Conservation (phyloP, 768 basidiomycete genomes). For the Auricularia cornea region DNA sequence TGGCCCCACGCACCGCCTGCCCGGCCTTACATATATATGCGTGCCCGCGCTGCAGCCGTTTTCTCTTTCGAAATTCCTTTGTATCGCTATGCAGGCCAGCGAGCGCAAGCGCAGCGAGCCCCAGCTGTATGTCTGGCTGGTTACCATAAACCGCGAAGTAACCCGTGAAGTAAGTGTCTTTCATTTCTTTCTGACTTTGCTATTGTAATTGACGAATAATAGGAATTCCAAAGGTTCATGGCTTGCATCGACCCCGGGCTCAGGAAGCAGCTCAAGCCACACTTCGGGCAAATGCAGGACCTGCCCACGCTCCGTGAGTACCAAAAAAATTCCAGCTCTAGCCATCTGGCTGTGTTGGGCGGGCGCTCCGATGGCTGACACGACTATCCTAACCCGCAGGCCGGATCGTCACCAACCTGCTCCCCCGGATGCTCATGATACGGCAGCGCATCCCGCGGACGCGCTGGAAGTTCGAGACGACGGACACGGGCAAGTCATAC, state of each 20-base stretch:
- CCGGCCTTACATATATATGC: not conserved
- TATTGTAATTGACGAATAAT: not conserved
- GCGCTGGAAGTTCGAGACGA: constrained; percentile 60
- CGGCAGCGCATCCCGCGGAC: constrained; percentile 70
- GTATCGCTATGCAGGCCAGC: not conserved
- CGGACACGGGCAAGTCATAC: constrained; percentile 62
- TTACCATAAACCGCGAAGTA: not conserved
- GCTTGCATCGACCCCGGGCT: not conserved
- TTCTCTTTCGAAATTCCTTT: not conserved
- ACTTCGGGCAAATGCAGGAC: not conserved
- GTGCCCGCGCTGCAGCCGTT: not conserved
- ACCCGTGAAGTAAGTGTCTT: not conserved
- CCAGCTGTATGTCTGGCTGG: not conserved
- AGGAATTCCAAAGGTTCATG: not conserved
- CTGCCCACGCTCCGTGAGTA: not conserved
- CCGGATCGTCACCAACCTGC: constrained; percentile 60
- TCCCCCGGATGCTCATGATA: constrained; percentile 79
- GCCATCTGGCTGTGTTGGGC: not conserved
- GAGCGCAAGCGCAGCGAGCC: not conserved
- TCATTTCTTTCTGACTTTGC: not conserved
- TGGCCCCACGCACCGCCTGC: not conserved
- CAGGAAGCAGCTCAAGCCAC: not conserved
- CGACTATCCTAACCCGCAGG: constrained; percentile 33
- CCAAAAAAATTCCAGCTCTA: too few relatives aligned
- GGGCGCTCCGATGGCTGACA: not conserved